A percentile compares a stretch with the other conserved stretches of the same genome.
Conservation (phyloP, 2,329 filamentous ascomycete species). For the Cryoendolithus antarcticus region DNA sequence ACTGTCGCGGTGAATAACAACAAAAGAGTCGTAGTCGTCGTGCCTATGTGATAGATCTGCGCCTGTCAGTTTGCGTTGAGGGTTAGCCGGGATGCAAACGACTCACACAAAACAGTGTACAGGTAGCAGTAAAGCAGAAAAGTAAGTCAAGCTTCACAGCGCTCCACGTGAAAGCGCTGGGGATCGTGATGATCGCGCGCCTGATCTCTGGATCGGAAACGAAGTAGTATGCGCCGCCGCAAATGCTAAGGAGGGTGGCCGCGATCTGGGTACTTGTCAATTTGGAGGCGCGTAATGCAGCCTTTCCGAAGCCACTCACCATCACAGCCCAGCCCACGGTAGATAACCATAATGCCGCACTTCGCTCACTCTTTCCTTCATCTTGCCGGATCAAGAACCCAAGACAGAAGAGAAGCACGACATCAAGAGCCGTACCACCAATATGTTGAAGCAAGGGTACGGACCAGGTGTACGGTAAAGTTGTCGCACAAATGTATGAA, state of each 20-base stretch:
- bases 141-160: constrained; percentile 16
- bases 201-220: constrained; percentile 25
- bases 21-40: constrained; percentile 28
- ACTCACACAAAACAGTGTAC: constrained; percentile 19
- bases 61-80: constrained; percentile 3
- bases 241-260: too few species aligned
- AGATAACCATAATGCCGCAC: constrained; percentile 9
- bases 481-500: constrained; percentile 38
- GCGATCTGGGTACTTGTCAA: too few species aligned
- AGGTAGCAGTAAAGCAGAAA: constrained; percentile 15
- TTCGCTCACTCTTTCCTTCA: constrained; percentile 8
- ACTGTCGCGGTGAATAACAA: constrained; percentile 25
- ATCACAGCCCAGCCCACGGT: constrained; percentile 17
- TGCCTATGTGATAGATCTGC: constrained; percentile 29
- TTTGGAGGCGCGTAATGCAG: too few species aligned
- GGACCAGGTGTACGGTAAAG: constrained; percentile 21
- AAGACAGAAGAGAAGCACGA: constrained; percentile 26
- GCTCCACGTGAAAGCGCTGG: constrained; percentile 26
- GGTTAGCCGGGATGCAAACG: background rate
- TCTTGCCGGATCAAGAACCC: constrained; percentile 12
- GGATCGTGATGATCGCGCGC: constrained; percentile 26
- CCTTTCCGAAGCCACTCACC: too few species aligned
- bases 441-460: constrained; percentile 28
- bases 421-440: constrained; percentile 30
- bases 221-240: constrained; percentile 23